Conservation (phyloP, 148 eudicot genomes). For the Rhododendron mucronatum region DNA sequence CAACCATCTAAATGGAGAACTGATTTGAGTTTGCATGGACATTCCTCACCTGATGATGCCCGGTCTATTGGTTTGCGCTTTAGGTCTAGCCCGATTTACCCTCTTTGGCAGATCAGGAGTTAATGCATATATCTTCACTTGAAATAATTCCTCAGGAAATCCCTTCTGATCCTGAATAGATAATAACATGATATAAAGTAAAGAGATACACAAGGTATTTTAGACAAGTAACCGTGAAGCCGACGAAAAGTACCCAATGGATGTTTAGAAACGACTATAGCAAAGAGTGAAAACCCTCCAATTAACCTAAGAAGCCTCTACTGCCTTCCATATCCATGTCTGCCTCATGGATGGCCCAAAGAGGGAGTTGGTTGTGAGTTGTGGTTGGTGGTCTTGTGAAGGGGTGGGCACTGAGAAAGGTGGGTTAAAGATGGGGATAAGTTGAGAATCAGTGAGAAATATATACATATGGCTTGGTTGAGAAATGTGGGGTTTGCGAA, state of each 20-base stretch:
- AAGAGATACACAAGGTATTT: neutral
- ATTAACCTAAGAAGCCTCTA: neutral
- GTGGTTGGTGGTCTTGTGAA: neutral
- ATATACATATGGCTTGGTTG: neutral
- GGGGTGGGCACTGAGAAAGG: neutral
- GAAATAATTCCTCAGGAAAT: conserved; percentile 73
- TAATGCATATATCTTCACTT: conserved; percentile 89
- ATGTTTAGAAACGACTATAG: neutral
- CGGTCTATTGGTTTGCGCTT: conserved; percentile 47
- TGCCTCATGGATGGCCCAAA: neutral
- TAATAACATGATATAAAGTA: neutral
- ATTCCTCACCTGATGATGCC: conserved; percentile 47
- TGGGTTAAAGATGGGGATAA: neutral
- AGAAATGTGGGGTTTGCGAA: neutral
- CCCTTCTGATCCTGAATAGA: conserved; percentile 69
- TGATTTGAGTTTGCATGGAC: neutral
- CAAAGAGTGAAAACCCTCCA: neutral
- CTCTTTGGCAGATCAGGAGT: conserved; percentile 55
- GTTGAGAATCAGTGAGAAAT: neutral
- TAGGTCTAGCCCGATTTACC: conserved; percentile 28
- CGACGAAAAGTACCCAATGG: neutral
- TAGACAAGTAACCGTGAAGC: neutral
- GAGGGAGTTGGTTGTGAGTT: neutral
- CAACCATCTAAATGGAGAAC: neutral
- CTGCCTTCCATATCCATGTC: neutral